phyloP scores from a whole-genome alignment of 306 rosid genomes.

The Senna tora region DNA sequence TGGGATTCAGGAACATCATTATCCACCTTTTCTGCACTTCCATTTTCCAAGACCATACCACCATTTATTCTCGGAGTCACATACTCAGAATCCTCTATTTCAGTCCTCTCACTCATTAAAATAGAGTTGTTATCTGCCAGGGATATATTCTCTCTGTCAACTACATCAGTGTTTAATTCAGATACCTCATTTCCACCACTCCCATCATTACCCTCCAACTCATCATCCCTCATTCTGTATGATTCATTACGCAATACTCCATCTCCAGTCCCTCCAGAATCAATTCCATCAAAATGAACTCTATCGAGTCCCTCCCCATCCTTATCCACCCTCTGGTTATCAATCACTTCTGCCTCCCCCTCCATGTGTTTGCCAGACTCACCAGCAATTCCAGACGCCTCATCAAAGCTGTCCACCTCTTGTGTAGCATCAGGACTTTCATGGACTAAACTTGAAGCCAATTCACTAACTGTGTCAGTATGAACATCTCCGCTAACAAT shows the following conservation, averaged over 20 bases:
- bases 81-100: constrained; percentile 44
- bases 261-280: constrained; percentile 43
- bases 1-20: constrained; percentile 40
- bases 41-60: constrained; percentile 39
- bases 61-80: constrained; percentile 41
- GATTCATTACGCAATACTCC: constrained; percentile 40
- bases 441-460: constrained; percentile 30
- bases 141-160: constrained; percentile 40
- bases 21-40: constrained; percentile 41
- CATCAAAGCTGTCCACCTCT: constrained; percentile 50
- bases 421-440: constrained; percentile 39
- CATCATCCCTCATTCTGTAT: constrained; percentile 31
- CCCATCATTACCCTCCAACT: constrained; percentile 29
- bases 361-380: constrained; percentile 4
- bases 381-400: constrained; percentile 48
- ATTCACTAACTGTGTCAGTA: constrained; percentile 14
- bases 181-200: constrained; percentile 46
- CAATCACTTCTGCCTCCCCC: constrained; percentile 20
- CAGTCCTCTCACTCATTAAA: constrained; percentile 38
- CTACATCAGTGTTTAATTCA: constrained; percentile 38
- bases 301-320: constrained; percentile 20
- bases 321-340: constrained; percentile 23
- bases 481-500: constrained; percentile 27
- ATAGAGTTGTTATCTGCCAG: constrained; percentile 37
- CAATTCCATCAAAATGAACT: constrained; percentile 40